phyloP scores from a whole-genome alignment of 2,329 filamentous ascomycete genomes.

The Colletotrichum sp. region DNA sequence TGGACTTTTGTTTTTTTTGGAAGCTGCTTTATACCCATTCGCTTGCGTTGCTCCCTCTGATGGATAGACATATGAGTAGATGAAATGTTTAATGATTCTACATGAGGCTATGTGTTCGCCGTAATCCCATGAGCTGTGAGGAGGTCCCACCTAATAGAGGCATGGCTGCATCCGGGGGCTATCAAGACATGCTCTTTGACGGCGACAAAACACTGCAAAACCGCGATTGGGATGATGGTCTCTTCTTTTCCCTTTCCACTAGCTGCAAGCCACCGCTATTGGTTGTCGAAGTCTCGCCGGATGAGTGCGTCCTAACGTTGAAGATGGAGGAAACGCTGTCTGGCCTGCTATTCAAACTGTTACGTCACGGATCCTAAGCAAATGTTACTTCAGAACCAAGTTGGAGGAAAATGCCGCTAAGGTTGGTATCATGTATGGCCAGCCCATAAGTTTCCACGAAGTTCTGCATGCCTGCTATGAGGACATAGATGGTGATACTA shows the following conservation, averaged over 20 bases:
- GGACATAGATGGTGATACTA: background rate
- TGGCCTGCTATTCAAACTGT: accelerated
- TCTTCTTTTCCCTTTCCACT: background rate
- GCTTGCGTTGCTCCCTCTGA: background rate
- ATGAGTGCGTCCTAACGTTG: background rate
- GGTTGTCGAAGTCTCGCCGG: background rate
- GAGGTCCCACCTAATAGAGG: background rate
- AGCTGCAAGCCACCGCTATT: background rate
- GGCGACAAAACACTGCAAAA: background rate
- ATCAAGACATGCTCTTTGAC: no score
- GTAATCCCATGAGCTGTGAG: background rate
- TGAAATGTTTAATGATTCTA: background rate
- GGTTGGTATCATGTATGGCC: background rate
- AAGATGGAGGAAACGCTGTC: background rate
- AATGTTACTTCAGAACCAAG: background rate
- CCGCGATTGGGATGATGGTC: background rate
- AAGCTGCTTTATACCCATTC: background rate
- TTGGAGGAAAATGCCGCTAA: background rate
- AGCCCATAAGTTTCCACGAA: background rate
- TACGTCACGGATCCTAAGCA: background rate
- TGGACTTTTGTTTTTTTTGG: background rate
- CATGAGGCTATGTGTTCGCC: background rate
- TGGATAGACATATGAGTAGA: background rate
- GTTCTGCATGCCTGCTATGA: background rate
- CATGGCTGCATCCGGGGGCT: background rate